A percentile compares a stretch with the other conserved stretches of the same genome.
These are phyloP conservation scores for Aschersonia sp. DNA, from an alignment of 2,329 filamentous ascomycete species.

Conservation along the genomic window DNA sequence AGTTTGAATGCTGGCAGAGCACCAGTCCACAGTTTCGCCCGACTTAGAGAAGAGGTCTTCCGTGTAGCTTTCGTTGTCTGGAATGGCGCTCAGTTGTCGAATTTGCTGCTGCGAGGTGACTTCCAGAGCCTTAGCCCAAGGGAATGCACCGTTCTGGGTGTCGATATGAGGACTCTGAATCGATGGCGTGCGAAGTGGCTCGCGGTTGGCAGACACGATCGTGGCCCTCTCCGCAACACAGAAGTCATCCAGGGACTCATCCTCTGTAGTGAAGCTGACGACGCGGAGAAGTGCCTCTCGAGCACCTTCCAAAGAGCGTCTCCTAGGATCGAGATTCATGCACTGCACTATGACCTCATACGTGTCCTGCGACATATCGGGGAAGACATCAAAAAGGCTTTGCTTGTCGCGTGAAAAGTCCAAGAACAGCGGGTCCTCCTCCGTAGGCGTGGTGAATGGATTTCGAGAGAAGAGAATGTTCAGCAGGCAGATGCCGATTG, in stretches of 20 bases:
- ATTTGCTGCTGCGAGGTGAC: constrained; percentile 51
- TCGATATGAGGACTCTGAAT: constrained; percentile 77
- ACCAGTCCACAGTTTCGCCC: constrained; percentile 61
- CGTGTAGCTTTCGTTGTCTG: constrained; percentile 61
- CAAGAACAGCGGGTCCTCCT: constrained; percentile 81
- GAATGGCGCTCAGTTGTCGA: constrained; percentile 78
- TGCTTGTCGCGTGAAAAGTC: constrained; percentile 91
- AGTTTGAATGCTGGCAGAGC: constrained; percentile 58
- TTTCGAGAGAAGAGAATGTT: constrained; percentile 96
- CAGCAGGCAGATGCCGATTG: constrained; percentile 87
- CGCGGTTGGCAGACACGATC: constrained; percentile 75
- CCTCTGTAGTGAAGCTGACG: constrained; percentile 84
- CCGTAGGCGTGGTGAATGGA: constrained; percentile 80
- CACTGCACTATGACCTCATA: constrained; percentile 86
- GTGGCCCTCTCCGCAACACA: constrained; percentile 67
- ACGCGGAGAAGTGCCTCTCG: constrained; percentile 66
- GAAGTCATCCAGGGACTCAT: constrained; percentile 87
- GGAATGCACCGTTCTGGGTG: constrained; percentile 56
- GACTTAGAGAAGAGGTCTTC: constrained; percentile 80
- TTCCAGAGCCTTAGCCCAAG: constrained; percentile 85
- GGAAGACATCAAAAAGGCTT: constrained; percentile 94
- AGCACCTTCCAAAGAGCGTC: constrained; percentile 66
- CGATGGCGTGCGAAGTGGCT: constrained; percentile 89
- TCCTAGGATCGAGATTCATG: constrained; percentile 79
- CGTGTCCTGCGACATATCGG: constrained; percentile 95